Conservation (phyloP, 2,329 filamentous ascomycete genomes). For the Aureobasidium lini region DNA sequence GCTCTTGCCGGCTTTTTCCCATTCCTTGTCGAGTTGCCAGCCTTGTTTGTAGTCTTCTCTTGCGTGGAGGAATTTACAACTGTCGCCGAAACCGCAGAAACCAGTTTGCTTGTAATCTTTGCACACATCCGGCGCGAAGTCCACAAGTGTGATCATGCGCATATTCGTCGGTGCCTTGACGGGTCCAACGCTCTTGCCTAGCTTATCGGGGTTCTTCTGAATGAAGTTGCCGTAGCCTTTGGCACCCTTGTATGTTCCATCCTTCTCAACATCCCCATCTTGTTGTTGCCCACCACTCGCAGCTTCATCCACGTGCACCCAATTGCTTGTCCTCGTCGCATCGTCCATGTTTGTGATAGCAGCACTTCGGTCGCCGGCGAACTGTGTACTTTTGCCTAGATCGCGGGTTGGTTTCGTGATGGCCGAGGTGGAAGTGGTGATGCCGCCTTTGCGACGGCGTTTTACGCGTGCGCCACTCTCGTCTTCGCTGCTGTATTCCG, state of each 20-base stretch:
- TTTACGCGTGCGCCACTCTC: slow-evolving; percentile 72
- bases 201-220: slow-evolving; percentile 70
- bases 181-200: slow-evolving; percentile 61
- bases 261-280: slow-evolving; percentile 31
- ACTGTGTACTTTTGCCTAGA: slow-evolving; percentile 33
- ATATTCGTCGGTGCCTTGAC: slow-evolving; percentile 85
- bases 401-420: slow-evolving; percentile 28
- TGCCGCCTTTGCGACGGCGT: slow-evolving; percentile 62
- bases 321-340: slow-evolving; percentile 81
- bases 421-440: slow-evolving; percentile 54
- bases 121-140: slow-evolving; percentile 88
- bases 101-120: slow-evolving; percentile 87
- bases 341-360: slow-evolving; percentile 66
- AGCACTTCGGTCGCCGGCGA: slow-evolving; percentile 52
- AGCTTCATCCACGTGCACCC: slow-evolving; percentile 67
- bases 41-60: slow-evolving; percentile 79
- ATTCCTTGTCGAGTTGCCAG: slow-evolving; percentile 91
- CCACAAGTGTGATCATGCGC: slow-evolving; percentile 79
- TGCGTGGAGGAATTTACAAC: slow-evolving; percentile 73
- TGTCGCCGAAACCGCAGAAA: slow-evolving; percentile 61
- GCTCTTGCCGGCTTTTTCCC: slow-evolving; percentile 59
- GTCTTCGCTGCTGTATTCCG: slow-evolving; percentile 66
- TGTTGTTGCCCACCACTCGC: slow-evolving; percentile 4
- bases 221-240: slow-evolving; percentile 69
- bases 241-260: slow-evolving; percentile 67